phyloP scores from a whole-genome alignment of 108 stramenopile genomes.

The Nitzschia palea region DNA sequence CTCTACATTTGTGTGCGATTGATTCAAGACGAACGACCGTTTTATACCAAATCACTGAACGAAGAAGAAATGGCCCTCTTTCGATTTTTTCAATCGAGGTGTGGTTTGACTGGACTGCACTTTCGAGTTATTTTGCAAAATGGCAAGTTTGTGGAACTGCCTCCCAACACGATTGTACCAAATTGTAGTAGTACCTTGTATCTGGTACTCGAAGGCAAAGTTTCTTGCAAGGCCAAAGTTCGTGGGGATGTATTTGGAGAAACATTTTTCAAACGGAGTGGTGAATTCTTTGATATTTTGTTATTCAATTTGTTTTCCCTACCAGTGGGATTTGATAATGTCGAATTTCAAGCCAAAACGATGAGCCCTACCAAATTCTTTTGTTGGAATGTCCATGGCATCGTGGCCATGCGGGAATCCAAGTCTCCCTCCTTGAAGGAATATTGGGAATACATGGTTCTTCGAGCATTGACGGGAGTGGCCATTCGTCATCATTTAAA shows the following conservation, averaged over 20 bases:
- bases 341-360: slow-evolving; percentile 18
- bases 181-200: slow-evolving; percentile 10
- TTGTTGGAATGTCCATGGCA: slow-evolving; percentile 18
- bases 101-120: slow-evolving; percentile 17
- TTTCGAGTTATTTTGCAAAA: slow-evolving; percentile 10
- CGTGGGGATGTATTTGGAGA: neutral
- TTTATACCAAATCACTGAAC: neutral
- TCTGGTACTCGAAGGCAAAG: slow-evolving; percentile 18
- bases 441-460: slow-evolving; percentile 27
- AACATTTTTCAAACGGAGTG: slow-evolving; percentile 24
- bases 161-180: slow-evolving; percentile 2
- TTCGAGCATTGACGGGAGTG: slow-evolving; percentile 12
- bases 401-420: slow-evolving; percentile 29
- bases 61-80: slow-evolving; percentile 22
- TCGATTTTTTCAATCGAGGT: slow-evolving; percentile 24
- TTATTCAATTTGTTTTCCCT: slow-evolving; percentile 27
- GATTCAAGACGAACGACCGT: slow-evolving; percentile 15
- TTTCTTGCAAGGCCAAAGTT: slow-evolving; percentile 3
- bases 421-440: slow-evolving; percentile 15
- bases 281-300: slow-evolving; percentile 30
- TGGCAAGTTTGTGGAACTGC: slow-evolving; percentile 24
- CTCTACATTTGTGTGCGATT: neutral
- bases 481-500: slow-evolving; percentile 21
- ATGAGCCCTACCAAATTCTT: slow-evolving; percentile 11
- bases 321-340: slow-evolving; percentile 26